Conservation (phyloP, 2,329 filamentous ascomycete species). For the Aspergillus intermedius region DNA sequence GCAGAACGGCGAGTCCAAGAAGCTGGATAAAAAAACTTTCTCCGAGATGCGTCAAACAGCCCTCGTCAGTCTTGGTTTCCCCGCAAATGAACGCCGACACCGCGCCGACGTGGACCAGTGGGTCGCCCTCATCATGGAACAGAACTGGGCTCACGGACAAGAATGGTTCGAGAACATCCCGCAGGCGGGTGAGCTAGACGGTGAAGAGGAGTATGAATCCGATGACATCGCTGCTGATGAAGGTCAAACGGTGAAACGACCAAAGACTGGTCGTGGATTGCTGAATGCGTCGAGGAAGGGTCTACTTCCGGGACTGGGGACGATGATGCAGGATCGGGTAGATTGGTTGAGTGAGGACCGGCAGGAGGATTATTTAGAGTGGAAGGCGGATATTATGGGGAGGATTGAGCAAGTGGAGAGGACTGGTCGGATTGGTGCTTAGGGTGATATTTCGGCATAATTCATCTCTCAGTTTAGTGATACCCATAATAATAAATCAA, state of each 20-base stretch:
- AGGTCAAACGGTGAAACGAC: constrained; percentile 20
- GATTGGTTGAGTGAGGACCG: constrained; percentile 43
- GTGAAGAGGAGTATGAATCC: constrained; percentile 27
- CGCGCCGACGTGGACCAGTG: constrained; percentile 55
- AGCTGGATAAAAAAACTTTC: constrained; percentile 37
- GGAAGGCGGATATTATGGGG: constrained; percentile 38
- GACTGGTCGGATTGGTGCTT: constrained; percentile 18
- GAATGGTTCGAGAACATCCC: constrained; percentile 63
- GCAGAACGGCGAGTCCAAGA: constrained; percentile 15
- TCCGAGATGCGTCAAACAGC: constrained; percentile 35
- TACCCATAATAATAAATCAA: neutral
- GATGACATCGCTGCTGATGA: constrained; percentile 31
- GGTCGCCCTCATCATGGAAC: constrained; percentile 49
- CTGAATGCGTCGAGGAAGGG: constrained; percentile 23
- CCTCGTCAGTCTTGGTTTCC: constrained; percentile 28
- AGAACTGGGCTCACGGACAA: constrained; percentile 48
- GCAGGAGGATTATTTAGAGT: constrained; percentile 35
- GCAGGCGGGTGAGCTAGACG: constrained; percentile 26
- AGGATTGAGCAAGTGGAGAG: constrained; percentile 29
- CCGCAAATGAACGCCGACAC: constrained; percentile 38
- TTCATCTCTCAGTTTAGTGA: neutral
- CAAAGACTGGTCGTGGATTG: constrained; percentile 11
- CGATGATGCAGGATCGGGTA: constrained; percentile 46
- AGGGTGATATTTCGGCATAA: no score
- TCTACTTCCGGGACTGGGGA: constrained; percentile 42